Conservation (phyloP, 106 monocot species). For the Xerophyta viscosa region DNA sequence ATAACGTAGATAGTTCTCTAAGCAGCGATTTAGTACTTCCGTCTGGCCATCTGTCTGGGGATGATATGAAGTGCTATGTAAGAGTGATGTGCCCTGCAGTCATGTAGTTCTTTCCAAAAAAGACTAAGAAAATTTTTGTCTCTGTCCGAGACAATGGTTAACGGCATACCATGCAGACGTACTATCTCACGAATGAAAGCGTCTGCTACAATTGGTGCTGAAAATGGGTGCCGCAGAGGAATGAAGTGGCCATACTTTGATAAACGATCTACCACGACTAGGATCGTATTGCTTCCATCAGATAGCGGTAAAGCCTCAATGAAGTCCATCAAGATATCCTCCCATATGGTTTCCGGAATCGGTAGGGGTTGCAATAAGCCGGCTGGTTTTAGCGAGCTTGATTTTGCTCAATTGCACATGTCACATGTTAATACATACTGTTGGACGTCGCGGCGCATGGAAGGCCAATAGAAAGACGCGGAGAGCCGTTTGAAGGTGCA, state of each 20-base stretch:
- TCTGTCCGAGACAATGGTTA: not conserved
- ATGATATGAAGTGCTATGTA: not conserved
- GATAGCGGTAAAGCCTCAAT: not conserved
- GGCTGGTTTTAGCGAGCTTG: too few species aligned
- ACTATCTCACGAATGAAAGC: not conserved
- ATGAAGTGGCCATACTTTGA: too few species aligned
- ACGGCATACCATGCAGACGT: not conserved
- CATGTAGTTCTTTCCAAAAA: not conserved
- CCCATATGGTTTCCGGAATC: too few species aligned
- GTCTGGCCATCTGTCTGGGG: not conserved
- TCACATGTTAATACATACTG: too few species aligned
- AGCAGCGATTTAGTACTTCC: not conserved
- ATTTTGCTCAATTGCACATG: too few species aligned
- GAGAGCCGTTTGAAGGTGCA: too few species aligned
- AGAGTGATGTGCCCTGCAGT: not conserved
- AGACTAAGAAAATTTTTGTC: not conserved
- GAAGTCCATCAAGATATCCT: constrained; percentile 6
- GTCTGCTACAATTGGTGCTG: not conserved
- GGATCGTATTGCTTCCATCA: not conserved
- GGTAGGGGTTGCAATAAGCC: constrained; percentile 2
- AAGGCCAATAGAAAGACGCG: too few species aligned
- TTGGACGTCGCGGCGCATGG: too few species aligned
- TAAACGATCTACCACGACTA: not conserved
- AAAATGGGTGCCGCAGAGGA: not conserved
- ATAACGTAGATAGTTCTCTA: not conserved